Evolutionary conservation across 2,329 filamentous ascomycete genomes (phyloP).

Genomic region (Dendrostoma leiphaemia): DNA sequence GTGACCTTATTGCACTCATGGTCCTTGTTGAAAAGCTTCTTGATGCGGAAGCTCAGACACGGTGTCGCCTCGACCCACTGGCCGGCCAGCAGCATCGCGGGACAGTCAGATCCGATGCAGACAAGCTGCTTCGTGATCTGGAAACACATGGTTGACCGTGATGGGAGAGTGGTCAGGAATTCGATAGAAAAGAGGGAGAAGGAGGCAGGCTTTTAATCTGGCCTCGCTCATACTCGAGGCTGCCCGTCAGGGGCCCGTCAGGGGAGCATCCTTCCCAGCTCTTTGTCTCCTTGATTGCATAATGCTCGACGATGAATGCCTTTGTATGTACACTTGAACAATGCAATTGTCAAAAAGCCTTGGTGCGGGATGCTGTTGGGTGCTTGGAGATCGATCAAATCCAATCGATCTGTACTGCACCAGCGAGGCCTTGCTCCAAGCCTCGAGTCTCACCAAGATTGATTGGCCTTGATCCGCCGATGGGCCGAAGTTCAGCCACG

Average conservation of each 20-base stretch:
- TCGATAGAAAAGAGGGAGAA: too few species aligned
- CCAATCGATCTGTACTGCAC: too few species aligned
- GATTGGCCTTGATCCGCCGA: background rate
- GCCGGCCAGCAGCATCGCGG: background rate
- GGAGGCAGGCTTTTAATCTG: too few species aligned
- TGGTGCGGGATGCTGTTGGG: too few species aligned
- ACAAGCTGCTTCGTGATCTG: background rate
- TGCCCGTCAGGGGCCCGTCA: background rate
- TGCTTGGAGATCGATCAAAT: too few species aligned
- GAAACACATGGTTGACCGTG: background rate
- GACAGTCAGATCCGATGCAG: background rate
- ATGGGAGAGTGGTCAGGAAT: too few species aligned
- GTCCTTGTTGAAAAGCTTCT: background rate
- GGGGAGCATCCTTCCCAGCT: too few species aligned
- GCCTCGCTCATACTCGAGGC: too few species aligned
- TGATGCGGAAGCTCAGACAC: background rate
- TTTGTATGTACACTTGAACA: background rate
- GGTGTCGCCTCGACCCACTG: background rate
- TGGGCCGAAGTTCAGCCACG: background rate
- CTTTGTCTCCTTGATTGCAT: background rate
- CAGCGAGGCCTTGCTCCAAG: too few species aligned
- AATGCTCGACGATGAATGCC: background rate
- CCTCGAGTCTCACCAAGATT: too few species aligned
- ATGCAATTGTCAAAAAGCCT: background rate
- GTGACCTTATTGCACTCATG: background rate